Evolutionary conservation across 1,139 yeast genomes (phyloP), one percentile per base, ranked within the genome.

Genomic region (Magnusiomyces fungicola): DNA sequence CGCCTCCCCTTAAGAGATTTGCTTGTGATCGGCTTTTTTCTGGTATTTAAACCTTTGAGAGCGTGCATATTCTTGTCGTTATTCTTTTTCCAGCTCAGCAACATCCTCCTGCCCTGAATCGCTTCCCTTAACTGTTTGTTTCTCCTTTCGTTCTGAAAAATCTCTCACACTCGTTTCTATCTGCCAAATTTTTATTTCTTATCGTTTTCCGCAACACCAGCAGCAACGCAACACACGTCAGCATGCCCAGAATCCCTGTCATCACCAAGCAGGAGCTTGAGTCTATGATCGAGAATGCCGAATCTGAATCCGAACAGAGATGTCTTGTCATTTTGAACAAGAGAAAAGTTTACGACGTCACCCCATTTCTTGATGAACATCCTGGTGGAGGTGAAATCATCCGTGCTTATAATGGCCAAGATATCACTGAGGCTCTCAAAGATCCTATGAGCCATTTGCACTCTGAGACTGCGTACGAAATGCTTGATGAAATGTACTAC

Each of bases 331-430:
- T 95, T 1, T 69, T 89, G 24, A 71, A 77, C 61, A 71, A 83
- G 67, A 74, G 96, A 61, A 87, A 86, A 61, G 97, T 92, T 50
- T 92, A 90, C 70, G 89, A 92, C 68, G 80, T 86, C 55, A 72
- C 95, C 50, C 72, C 74, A 57, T 92, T 90, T 69, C 69, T 90
- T 54, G 97, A 90, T 63, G 97, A 92, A 73, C 99, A 92, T 71
- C 96, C 97, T 0, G 96, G 86, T 50, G 97, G 96, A 16, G 80
- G 77, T 3, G 90, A 87, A 50, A 63, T 85, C 39, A 78, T 92
- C 52, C 60, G 76, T 50, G 90, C 87, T 3, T 79, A 81, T 63
- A 92, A 88, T 14, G 96, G 97, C 45, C 75, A 81, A 63, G 97
- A 92, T 64, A 73, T 89, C 55, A 85, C 97, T 12, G 76, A 74